Base-by-base conservation (phyloP, 192 early-diverging fungal species). In the Entomortierella chlamydospora region DNA sequence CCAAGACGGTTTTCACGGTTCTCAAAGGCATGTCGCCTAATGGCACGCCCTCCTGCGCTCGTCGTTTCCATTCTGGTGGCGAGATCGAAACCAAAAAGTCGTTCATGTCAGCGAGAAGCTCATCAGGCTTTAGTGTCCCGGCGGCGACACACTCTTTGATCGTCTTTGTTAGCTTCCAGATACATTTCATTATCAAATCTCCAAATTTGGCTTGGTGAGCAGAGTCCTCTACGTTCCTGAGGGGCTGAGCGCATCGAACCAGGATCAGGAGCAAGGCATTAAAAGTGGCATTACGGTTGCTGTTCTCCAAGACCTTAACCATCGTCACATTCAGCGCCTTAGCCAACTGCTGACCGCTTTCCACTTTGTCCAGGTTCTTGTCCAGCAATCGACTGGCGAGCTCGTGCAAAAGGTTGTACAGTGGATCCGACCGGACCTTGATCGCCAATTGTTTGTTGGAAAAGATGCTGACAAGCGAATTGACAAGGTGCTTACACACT, bases 131-230 rank as follows among this genome's bases (percentile, higher is more conserved):
- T 6, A 97, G 69, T 37, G 83, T 85, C 33, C 89, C 83, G 9
- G 83, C 70, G 6, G 89, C 68, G 4, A 97, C 64, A 29, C 95
- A 90, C 33, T 90, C 82, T 31, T 92, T 87, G 55, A 99, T 84
- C 6, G 90, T 79, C 84, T 98, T 98, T 29, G 97, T 92, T 34
- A 98, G 73, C 58, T 97, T 96, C 98, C 98, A 99, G 49, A 99
- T 68, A 60, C 98, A 99, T 81, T 96, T 96, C 94, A 98, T 96
- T 20, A 94, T 90, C 34, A 98, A 81, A 72, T 99, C 96, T 31
- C 91, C 93, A 72, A 92, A 92, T 71, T 93, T 93, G 26, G 89
- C 86, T 69, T 93, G 82, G 17, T 71, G 34, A 3, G 78, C 54
- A 59, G 87, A 55, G 68, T 88, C 72, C 26, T 87, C 76, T 61